Base-by-base conservation (phyloP, 768 basidiomycete genomes). In the Kwoniella sp. region DNA sequence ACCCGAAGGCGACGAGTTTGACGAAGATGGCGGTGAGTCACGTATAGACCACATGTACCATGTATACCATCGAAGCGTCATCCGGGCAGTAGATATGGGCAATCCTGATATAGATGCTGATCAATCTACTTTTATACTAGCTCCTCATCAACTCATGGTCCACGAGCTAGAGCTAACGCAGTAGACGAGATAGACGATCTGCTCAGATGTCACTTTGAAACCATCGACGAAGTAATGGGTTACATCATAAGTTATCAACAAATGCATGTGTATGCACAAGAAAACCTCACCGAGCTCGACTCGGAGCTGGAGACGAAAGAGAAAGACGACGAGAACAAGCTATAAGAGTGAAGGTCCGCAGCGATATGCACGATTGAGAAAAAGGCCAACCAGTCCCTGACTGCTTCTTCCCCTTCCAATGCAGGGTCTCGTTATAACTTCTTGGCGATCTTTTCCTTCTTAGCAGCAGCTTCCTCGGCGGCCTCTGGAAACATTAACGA, bases 1-100 rank as follows among this genome's bases (percentile, higher is more conserved):
- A 1, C n/a, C 67, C 6, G 70, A 68, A 48, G 78, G 78, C 0
- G 64, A 64, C 12, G 63, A 63, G 40, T 79, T 76, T 40, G 71
- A 77, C 58, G 76, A 76, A 55, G 76, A 77, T 33, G 78, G 78
- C 13, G 75, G 77, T 79, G 53, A 69, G 76, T 72, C 3, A 3
- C 10, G 40, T 15, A 44, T 44, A n/a, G n/a, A n/a, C n/a, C n/a
- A n/a, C n/a, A n/a, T n/a, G n/a, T n/a, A n/a, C n/a, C n/a, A n/a
- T n/a, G n/a, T n/a, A n/a, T n/a, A n/a, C n/a, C n/a, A n/a, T n/a
- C n/a, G n/a, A n/a, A n/a, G n/a, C n/a, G n/a, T n/a, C n/a, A n/a
- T n/a, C n/a, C n/a, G n/a, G n/a, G n/a, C 26, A 22, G 25, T 1
- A 24, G 4, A 12, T 40, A 7, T 26, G 47, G 26, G 30, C 30